Percentiles rank a stretch among this genome's conserved stretches.
phyloP scores from a whole-genome alignment of 495 filamentous ascomycete species.

The Xylaria palmicola region DNA sequence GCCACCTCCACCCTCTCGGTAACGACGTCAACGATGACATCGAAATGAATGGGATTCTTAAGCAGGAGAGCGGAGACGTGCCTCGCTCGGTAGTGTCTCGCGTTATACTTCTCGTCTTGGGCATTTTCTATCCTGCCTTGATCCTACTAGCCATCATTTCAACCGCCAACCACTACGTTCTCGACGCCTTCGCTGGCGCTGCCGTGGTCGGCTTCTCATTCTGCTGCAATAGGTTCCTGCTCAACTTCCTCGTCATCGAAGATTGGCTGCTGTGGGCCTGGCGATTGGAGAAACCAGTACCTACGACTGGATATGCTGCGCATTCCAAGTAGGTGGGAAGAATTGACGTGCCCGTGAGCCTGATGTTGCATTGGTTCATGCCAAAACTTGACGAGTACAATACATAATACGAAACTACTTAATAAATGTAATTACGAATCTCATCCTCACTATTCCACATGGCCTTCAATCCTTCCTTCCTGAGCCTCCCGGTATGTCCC shows the following conservation, averaged over 20 bases:
- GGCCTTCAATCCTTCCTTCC: too few relatives aligned
- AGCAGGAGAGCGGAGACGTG: conserved; percentile 31
- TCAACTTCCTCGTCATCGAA: conserved; percentile 62
- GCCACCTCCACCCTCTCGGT: conserved; percentile 9
- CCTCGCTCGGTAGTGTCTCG: conserved; percentile 22
- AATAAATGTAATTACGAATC: too few relatives aligned
- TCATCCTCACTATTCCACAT: too few relatives aligned
- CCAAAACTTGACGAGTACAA: conserved; percentile 31
- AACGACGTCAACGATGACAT: conserved; percentile 5
- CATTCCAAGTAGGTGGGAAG: conserved; percentile 10
- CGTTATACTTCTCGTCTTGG: conserved; percentile 43
- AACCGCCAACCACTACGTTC: conserved; percentile 71
- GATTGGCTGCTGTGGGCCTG: conserved; percentile 65
- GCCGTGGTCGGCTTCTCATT: conserved; percentile 58
- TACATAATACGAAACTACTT: too few relatives aligned
- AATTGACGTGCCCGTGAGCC: not conserved
- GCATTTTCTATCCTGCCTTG: conserved; percentile 61
- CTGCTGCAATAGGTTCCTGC: conserved; percentile 55
- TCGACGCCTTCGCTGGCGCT: conserved; percentile 69
- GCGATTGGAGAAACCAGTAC: conserved; percentile 59
- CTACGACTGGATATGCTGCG: conserved; percentile 23
- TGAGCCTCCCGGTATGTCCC: too few relatives aligned
- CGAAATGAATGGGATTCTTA: conserved; percentile 14
- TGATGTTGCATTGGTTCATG: not conserved
- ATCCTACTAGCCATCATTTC: conserved; percentile 69